Evolutionary conservation across 2,329 filamentous ascomycete species (phyloP), one percentile per base, ranked within the genome.

Genomic region (Ascocoryne sarcoides): DNA sequence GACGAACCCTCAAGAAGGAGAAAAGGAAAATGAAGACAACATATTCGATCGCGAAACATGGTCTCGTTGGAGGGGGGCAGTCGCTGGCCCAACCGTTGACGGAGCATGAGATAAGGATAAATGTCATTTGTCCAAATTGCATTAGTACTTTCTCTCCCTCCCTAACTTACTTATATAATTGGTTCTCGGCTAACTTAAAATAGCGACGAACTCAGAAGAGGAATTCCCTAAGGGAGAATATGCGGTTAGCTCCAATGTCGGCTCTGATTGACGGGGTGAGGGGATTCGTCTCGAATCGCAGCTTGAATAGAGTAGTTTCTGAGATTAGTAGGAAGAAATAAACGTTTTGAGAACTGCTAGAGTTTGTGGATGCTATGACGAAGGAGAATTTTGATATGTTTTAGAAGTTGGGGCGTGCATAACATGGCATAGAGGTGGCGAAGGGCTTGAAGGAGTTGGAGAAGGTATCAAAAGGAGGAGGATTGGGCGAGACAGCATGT

Each of bases 321-420:
- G 71, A 75, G 56, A 65, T 73, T 36, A 69, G 73, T 49, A 70
- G 67, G 2, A 60, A 68, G 10, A 62, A 56, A n/a, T 67, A 69
- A 9, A 72, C 69, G 0, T 55, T 71, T 19, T 61, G 68, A 0
- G 58, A 65, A 20, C 61, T 61, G 3, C 64, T 63, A 14, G 61
- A 63, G 2, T 68, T 61, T 47, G 67, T 72, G 16, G 70, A 74
- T 47, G 65, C 64, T 32, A 68, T 70, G 44, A 67, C 62, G 19
- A 59, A 49, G 47, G 61, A 57, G 45, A 74, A 74, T 49, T 51
- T 73, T 15, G 64, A 68, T 44, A 63, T 46, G 3, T 73, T 73
- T 49, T 67, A 63, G 65, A 61, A 47, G 4, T 50, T 71, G 39
- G 69, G 68, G 4, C 66, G 65, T 58, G 68, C 69, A 36, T 71